Base-by-base conservation (phyloP, 176 grass and related monocot genomes). In the Bolboschoenus planiculmis region DNA sequence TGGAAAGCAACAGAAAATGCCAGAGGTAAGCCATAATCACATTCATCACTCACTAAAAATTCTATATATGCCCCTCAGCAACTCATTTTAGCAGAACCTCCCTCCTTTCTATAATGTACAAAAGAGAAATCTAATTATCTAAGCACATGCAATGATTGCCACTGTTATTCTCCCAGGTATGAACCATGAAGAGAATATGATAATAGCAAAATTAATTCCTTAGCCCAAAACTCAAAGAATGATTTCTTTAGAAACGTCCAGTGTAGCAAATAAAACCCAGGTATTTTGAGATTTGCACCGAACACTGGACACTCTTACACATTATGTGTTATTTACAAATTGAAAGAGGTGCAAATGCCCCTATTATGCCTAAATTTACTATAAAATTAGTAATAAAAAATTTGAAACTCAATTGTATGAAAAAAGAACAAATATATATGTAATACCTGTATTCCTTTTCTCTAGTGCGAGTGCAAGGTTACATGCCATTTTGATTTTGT, bases 11-110 rank as follows among this genome's bases (percentile, higher is more conserved):
- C 51, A 70, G 20, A 79, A 46, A 62, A 20, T 23, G 83, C 80
- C 23, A 82, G 80, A 4, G 83, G 83, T 68, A 39, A 88, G 3
- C 33, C 73, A 86, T 31, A 76, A 76, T 51, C 72, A 51, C 43
- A 76, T 70, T 18, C 2, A 76, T 70, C 43, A 9, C 44, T 75
- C 67, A 24, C 21, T 8, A 11, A 15, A 36, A 5, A 34, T 65
- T 65, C 24, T 47, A 51, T 47, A 51, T 51, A 51, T 76, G 44
- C 44, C 24, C 72, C 14, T 72, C 39, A 24, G 67, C 39, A 43
- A 24, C 39, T 27, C 20, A 72, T 46, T 72, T 37, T 26, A 72
- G 39, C 67, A 46, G 67, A 23, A 43, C 13, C 13, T 35, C 37
- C 18, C n/a, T 62, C 27, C 29, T 39, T 68, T 68, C 16, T 31